These are phyloP conservation scores for Ustilago trichophora DNA, from an alignment of 1,284 basidiomycete species.

Conservation along the genomic window DNA sequence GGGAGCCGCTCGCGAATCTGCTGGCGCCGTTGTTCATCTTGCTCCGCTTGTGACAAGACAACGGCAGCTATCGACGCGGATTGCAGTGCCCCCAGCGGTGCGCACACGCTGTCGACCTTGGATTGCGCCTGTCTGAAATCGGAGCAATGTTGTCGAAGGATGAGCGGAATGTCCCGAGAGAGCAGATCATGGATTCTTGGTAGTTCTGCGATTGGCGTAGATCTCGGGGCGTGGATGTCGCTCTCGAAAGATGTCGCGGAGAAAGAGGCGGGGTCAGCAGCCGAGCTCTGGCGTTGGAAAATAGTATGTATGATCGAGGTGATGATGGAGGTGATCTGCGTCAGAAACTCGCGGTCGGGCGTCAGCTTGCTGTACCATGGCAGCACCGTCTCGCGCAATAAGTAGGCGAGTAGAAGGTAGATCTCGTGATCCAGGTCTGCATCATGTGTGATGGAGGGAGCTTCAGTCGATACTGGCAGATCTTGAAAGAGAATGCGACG, in stretches of 20 bases:
- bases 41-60: slow-evolving; percentile 1
- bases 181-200: slow-evolving; percentile 27
- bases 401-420: slow-evolving; percentile 44
- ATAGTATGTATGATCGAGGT: slow-evolving; percentile 21
- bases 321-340: slow-evolving; percentile 35
- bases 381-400: slow-evolving; percentile 48
- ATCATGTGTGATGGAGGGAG: slow-evolving; percentile 30
- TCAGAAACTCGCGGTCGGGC: slow-evolving; percentile 49
- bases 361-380: slow-evolving; percentile 55
- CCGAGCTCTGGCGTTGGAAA: slow-evolving; percentile 18
- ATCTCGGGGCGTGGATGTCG: slow-evolving; percentile 14
- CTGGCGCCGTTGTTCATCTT: slow-evolving; percentile 11
- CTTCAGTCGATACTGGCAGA: slow-evolving; percentile 4
- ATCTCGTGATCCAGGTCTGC: slow-evolving; percentile 44
- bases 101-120: slow-evolving; percentile 28
- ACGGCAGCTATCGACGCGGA: neutral
- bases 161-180: slow-evolving; percentile 37
- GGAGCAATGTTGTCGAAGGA: slow-evolving; percentile 35
- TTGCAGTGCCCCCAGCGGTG: slow-evolving; percentile 14
- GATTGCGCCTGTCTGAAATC: slow-evolving; percentile 27
- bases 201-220: neutral
- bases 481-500: slow-evolving; percentile 45
- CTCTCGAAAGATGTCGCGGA: slow-evolving; percentile 2
- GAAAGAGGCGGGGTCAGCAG: neutral
- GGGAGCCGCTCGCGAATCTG: slow-evolving; percentile 8